Evolutionary conservation across 1,284 basidiomycete genomes (phyloP), one percentile per base, ranked within the genome.

Genomic region (Termitomyces sp.): DNA sequence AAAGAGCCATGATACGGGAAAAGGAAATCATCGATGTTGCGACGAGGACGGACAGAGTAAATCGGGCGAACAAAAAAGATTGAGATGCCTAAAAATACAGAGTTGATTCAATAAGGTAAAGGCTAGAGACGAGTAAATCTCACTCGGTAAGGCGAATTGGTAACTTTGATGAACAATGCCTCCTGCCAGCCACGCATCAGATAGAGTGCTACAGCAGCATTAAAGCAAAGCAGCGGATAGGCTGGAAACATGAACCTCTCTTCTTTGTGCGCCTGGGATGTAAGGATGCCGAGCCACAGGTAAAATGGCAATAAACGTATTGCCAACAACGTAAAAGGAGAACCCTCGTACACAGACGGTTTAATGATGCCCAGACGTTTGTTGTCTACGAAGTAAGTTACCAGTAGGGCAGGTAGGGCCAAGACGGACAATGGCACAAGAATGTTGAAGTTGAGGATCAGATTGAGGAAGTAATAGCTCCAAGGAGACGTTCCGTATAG

Each of bases 191-290:
- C 92, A 59, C 92, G 81, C 13, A 90, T 64, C 33, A 98, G 77
- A 72, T 90, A 95, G 26, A 97, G 63, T 33, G 86, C 77, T 26
- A 95, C 86, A 2, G 93, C 93, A 1, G 94, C 96, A 69, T 98
- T 98, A 73, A 99, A 92, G 68, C 92, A 93, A 51, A 99, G 73
- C 43, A 98, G 73, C 0, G 94, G 88, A 71, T 98, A 99, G 1
- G 85, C 88, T 1, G 97, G 96, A 71, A 88, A 99, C 86, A 99
- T 90, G 76, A 99, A 99, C 24, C 97, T 80, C 69, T 99, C 97
- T 71, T 99, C 97, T 74, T 99, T 99, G 74, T 99, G 97, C 5
- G 88, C 73, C 72, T 99, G 97, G 1, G 77, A 59, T 7, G 83
- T 86, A 59, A 99, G 74, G 60, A 97, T 84, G 2, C 70, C 79